These are phyloP conservation scores for Cicer judaicum DNA, from an alignment of 306 rosid genomes.

Conservation along the genomic window DNA sequence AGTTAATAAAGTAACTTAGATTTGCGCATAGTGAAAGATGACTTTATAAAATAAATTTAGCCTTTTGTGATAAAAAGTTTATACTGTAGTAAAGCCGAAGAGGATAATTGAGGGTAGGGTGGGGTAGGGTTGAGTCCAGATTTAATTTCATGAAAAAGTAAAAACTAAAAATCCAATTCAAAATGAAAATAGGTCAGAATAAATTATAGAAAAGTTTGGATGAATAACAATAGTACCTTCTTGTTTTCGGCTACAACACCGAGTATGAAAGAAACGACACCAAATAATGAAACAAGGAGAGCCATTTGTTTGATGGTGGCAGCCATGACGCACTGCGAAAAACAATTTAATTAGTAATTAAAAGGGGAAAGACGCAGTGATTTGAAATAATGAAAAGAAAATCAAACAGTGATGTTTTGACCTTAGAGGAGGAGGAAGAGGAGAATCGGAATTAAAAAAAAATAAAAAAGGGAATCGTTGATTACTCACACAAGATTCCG, in stretches of 20 bases:
- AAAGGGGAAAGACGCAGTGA: too few species aligned
- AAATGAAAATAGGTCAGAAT: too few species aligned
- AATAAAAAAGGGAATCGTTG: too few species aligned
- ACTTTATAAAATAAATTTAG: not conserved
- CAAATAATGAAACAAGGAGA: slow-evolving; percentile 24
- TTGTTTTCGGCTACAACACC: slow-evolving; percentile 60
- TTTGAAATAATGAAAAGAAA: too few species aligned
- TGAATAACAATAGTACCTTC: slow-evolving; percentile 36
- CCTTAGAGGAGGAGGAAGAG: too few species aligned
- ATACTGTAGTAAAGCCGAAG: not conserved
- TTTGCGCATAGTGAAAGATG: not conserved
- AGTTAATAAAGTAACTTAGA: not conserved
- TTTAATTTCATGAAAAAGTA: not conserved
- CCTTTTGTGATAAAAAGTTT: too few species aligned
- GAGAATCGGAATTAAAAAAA: too few species aligned
- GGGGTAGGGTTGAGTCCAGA: not conserved
- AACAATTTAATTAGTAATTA: too few species aligned
- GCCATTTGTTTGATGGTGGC: slow-evolving; percentile 45
- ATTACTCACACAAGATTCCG: too few species aligned
- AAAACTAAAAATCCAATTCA: too few species aligned
- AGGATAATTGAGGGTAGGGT: not conserved
- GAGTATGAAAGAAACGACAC: slow-evolving; percentile 41
- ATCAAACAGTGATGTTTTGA: too few species aligned
- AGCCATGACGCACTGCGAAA: slow-evolving; percentile 39
- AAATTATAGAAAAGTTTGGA: too few species aligned